Conservation (phyloP, 1,284 basidiomycete species). For the Quambalaria eucalypti region DNA sequence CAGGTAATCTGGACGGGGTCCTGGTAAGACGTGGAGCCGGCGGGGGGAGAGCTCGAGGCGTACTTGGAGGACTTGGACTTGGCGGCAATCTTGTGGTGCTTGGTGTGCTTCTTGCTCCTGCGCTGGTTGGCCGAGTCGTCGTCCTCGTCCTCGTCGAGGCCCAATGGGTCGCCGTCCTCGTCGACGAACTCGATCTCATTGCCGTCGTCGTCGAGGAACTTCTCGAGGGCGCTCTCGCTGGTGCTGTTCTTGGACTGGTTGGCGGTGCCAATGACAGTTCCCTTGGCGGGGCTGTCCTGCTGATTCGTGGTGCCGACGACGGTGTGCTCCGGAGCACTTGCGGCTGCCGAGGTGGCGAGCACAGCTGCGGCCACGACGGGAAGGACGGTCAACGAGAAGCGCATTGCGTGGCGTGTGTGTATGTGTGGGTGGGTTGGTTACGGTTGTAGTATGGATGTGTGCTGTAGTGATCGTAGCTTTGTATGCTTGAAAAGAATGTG, state of each 20-base stretch:
- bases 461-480: no score
- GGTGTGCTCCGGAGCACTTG: background rate
- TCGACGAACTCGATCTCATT: slow-evolving; percentile 26
- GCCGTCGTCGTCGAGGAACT: slow-evolving; percentile 24
- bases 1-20: slow-evolving; percentile 27
- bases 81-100: slow-evolving; percentile 9
- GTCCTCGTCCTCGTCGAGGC: slow-evolving; percentile 21
- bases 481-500: no score
- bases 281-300: background rate
- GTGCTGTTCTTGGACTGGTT: background rate
- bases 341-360: background rate
- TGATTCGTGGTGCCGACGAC: background rate
- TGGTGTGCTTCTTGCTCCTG: slow-evolving; percentile 19
- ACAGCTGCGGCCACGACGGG: background rate
- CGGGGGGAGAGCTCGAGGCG: background rate
- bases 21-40: background rate
- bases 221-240: background rate
- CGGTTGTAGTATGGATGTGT: no score
- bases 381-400: background rate
- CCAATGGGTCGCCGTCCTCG: slow-evolving; percentile 28
- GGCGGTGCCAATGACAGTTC: background rate
- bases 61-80: slow-evolving; percentile 4
- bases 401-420: background rate
- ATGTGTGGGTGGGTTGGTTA: no score
- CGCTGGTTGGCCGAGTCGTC: slow-evolving; percentile 11